phyloP scores from a whole-genome alignment of 116 monocot genomes.

The Iris pallida region DNA sequence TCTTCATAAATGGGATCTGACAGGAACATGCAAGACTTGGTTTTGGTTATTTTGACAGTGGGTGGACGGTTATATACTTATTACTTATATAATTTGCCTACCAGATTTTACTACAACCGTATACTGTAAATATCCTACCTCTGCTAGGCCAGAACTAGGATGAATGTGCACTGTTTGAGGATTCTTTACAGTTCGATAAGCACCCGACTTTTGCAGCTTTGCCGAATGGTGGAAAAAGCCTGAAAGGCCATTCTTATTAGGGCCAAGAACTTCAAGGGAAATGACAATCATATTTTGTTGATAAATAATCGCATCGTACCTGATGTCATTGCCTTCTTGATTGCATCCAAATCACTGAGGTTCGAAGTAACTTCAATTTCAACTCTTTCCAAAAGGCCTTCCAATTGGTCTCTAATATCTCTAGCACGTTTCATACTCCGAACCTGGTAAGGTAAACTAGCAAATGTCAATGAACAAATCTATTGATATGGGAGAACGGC shows the following conservation, averaged over 20 bases:
- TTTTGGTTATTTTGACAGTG: too few relatives aligned
- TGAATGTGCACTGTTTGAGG: conserved; percentile 93
- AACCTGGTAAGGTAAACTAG: conserved; percentile 37
- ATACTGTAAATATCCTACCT: conserved; percentile 25
- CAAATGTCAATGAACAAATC: neutral
- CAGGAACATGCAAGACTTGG: too few relatives aligned
- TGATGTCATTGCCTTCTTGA: conserved; percentile 93
- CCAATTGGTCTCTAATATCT: conserved; percentile 91
- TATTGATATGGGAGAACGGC: neutral
- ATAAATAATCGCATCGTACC: conserved; percentile 25
- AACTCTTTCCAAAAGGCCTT: conserved; percentile 93
- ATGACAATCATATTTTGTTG: neutral
- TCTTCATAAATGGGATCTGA: too few relatives aligned
- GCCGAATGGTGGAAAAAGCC: conserved; percentile 93
- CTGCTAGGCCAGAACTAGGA: conserved; percentile 85
- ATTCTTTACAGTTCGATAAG: conserved; percentile 83
- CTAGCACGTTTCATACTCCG: conserved; percentile 93
- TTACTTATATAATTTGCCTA: too few relatives aligned
- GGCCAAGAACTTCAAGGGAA: neutral
- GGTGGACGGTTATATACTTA: too few relatives aligned
- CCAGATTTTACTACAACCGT: too few relatives aligned
- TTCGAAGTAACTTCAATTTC: conserved; percentile 81
- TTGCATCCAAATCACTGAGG: conserved; percentile 58
- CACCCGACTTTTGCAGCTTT: conserved; percentile 74
- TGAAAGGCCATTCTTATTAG: conserved; percentile 12